Percentiles rank a stretch among this genome's conserved stretches.
Conservation (phyloP, 2,329 filamentous ascomycete species). For the Diaporthe citriasiana region DNA sequence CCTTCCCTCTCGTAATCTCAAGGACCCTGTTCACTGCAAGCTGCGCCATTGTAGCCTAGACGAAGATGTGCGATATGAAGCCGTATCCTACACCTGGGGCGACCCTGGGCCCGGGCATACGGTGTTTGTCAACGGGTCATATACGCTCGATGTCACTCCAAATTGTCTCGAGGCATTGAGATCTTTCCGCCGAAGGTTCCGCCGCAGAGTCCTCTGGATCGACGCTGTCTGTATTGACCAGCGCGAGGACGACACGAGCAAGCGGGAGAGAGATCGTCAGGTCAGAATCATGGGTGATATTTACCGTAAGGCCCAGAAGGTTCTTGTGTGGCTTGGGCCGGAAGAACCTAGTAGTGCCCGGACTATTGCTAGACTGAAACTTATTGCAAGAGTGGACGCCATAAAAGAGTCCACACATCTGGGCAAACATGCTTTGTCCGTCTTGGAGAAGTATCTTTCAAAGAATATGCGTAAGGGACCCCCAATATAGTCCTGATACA, state of each 20-base stretch:
- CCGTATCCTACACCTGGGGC: slow-evolving; percentile 13
- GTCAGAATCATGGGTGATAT: slow-evolving; percentile 13
- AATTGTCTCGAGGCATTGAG: slow-evolving; percentile 10
- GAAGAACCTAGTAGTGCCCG: neutral
- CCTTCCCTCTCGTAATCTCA: neutral
- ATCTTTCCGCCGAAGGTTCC: neutral
- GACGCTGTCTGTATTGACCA: slow-evolving; percentile 25
- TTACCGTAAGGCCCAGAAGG: neutral
- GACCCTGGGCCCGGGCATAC: neutral
- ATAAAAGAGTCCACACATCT: too few relatives aligned
- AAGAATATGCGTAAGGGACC: neutral
- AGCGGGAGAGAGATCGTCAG: neutral
- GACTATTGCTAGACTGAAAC: neutral
- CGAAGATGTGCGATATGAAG: neutral
- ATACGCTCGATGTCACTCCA: slow-evolving; percentile 1
- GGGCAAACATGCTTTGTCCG: neutral
- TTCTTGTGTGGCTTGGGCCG: slow-evolving; percentile 19
- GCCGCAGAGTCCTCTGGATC: neutral
- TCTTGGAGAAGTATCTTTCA: neutral
- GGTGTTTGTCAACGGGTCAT: neutral
- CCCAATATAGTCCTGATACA: accelerated
- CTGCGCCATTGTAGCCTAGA: neutral
- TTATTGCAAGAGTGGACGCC: neutral
- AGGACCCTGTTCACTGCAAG: neutral
- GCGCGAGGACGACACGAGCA: neutral